Evolutionary conservation across 164 flowering plant genomes (phyloP), one percentile per base, ranked within the genome.

Genomic region (Vitis rotundifolia): DNA sequence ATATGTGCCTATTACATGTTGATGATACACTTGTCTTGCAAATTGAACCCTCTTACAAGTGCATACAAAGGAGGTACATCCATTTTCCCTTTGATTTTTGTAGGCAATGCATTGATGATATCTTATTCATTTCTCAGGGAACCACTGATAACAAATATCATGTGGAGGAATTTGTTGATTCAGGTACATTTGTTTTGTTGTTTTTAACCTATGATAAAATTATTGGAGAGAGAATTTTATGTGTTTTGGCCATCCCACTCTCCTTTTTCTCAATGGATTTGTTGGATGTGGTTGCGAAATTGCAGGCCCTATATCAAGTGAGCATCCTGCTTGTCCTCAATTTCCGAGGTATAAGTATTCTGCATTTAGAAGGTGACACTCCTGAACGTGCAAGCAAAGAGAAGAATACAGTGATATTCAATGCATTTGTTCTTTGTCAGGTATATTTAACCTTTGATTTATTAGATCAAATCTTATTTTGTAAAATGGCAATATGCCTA

Each of bases 301-400:
- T 83, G 70, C 87, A 95, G 99, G 98, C 98, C 75, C 7, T 81
- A 0, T 95, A 95, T 84, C 99, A 95, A 91, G 93, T 95, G n/a
- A 68, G 28, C 48, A 97, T 93, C 44, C 85, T 95, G 64, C 91
- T 95, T 60, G 68, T 82, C 28, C 89, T 95, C 50, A 85, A 95
- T 68, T 95, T 90, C 78, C 67, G 61, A 19, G 99, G 99, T 4
- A 75, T 11, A 63, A 79, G 73, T 13, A 58, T 91, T 55, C 80
- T 93, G 56, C 47, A 76, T 64, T 72, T 89, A 59, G 48, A 84
- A 76, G 57, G 74, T 50, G 81, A 78, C 0, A 1, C 1, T 7
- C 19, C 0, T 6, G 79, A 53, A 5, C 90, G 75, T 64, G 88
- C 93, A 62, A 74, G 66, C 78, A 76, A 71, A 77, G 89, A 83